These are phyloP conservation scores for Eurotiales sp. DNA, from an alignment of 2,329 filamentous ascomycete genomes.

Conservation along the genomic window DNA sequence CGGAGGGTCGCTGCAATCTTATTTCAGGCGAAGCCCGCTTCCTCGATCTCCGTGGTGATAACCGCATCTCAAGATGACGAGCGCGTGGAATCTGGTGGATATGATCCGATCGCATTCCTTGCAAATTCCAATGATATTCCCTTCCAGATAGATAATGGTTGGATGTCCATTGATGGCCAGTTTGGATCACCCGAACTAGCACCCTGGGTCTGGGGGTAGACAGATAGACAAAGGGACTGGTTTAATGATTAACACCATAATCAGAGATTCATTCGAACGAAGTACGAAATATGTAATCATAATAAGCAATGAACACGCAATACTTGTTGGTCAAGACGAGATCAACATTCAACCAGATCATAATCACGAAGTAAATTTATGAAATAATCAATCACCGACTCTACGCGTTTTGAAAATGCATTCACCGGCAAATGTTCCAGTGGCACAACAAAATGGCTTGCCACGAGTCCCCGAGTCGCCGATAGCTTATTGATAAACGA, in stretches of 20 bases:
- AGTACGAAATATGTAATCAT: background rate
- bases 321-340: background rate
- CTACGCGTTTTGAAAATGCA: no score
- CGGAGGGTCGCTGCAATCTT: constrained; percentile 1
- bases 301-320: background rate
- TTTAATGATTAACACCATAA: no score
- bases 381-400: no score
- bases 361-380: background rate
- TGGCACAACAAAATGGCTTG: background rate
- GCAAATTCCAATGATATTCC: constrained; percentile 1
- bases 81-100: background rate
- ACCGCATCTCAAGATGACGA: background rate
- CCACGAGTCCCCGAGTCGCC: background rate
- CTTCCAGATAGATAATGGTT: constrained; percentile 3
- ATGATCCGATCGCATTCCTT: background rate
- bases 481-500: background rate
- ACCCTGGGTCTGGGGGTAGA: constrained; percentile 12
- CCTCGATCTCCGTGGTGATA: background rate
- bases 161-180: constrained; percentile 10
- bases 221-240: no score
- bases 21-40: constrained; percentile 1
- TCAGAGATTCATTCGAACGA: no score
- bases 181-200: constrained; percentile 9
- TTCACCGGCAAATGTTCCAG: no score
- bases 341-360: no score